Evolutionary conservation across 441 rosid species (phyloP).

Genomic region (Populus hybrid): DNA sequence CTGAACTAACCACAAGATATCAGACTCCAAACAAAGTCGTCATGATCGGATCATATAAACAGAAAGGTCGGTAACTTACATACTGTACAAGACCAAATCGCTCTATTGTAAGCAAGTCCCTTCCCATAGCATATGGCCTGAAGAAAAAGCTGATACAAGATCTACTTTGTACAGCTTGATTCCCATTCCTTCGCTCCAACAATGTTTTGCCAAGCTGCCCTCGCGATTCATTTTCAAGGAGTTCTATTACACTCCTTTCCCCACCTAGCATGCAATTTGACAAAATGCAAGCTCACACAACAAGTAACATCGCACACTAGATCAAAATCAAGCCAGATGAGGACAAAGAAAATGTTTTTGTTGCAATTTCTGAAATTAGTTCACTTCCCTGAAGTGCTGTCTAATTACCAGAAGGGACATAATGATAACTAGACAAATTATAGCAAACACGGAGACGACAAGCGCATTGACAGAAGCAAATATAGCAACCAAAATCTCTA

Average conservation of each 20-base stretch:
- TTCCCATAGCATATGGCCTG: conserved; percentile 57
- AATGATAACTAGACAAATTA: background rate
- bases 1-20: conserved; percentile 35
- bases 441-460: background rate
- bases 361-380: background rate
- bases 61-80: conserved; percentile 39
- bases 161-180: conserved; percentile 21
- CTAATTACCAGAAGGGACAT: background rate
- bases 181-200: conserved; percentile 34
- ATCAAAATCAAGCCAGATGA: too few species aligned
- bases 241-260: conserved; percentile 53
- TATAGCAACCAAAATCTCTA: background rate
- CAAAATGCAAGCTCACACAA: background rate
- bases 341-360: background rate
- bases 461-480: background rate
- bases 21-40: conserved; percentile 2
- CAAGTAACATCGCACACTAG: background rate
- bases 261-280: conserved; percentile 49
- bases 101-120: conserved; percentile 56
- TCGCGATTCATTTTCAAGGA: conserved; percentile 59
- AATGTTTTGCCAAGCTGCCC: conserved; percentile 39
- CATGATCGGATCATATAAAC: background rate
- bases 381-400: background rate
- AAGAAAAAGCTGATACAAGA: conserved; percentile 55
- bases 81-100: conserved; percentile 86